Evolutionary conservation across 768 basidiomycete species (phyloP).

Genomic region (Leccinellum luteum): DNA sequence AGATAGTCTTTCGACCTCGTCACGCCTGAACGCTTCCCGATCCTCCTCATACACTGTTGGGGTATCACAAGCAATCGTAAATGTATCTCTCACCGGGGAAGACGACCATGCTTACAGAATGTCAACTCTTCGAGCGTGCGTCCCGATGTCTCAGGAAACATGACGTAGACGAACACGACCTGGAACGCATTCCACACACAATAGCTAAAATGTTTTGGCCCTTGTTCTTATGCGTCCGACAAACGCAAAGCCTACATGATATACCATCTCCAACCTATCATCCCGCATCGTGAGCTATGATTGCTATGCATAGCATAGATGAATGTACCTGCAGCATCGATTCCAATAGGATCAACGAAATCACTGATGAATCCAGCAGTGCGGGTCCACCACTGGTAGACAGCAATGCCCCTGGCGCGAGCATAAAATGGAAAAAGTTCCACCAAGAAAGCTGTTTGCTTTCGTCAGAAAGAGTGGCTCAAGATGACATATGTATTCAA

Average conservation of each 20-base stretch:
- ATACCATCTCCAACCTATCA: conserved; percentile 13
- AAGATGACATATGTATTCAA: too few relatives aligned
- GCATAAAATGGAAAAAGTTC: conserved; percentile 58
- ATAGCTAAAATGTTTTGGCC: conserved; percentile 5
- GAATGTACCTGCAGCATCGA: conserved; percentile 2
- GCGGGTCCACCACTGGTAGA: conserved; percentile 61
- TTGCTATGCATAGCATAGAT: neutral
- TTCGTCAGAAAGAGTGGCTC: neutral
- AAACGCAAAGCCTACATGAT: conserved; percentile 1
- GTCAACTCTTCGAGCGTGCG: conserved; percentile 19
- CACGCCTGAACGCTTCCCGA: neutral
- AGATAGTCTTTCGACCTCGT: neutral
- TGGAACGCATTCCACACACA: conserved; percentile 18
- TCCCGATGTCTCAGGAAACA: conserved; percentile 21
- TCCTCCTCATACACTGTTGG: neutral
- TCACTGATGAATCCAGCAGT: conserved; percentile 11
- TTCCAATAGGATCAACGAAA: conserved; percentile 12
- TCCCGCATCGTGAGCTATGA: neutral
- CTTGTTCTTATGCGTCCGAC: neutral
- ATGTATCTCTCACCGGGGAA: neutral
- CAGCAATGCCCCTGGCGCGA: conserved; percentile 57
- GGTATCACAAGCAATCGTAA: neutral
- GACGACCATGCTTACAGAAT: conserved; percentile 8
- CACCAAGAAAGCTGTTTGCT: conserved; percentile 49
- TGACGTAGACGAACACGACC: conserved; percentile 14